Conservation (phyloP, 1,139 yeast genomes). For the Kodamaea plutei region DNA sequence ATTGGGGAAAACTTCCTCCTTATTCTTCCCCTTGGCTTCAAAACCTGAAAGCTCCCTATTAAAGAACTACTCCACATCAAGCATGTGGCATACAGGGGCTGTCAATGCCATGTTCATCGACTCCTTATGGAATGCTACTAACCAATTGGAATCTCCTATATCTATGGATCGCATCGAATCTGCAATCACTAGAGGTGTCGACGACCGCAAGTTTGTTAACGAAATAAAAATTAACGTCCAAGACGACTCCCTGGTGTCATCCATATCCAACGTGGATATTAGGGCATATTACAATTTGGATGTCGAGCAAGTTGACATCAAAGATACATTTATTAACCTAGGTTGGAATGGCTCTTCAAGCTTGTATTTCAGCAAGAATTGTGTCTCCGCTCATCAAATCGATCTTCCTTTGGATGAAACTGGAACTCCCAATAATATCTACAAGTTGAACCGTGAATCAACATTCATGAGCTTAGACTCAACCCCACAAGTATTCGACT, state of each 20-base stretch:
- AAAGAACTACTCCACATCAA: constrained; percentile 15
- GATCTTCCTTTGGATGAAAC: constrained; percentile 9
- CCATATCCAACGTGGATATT: constrained; percentile 14
- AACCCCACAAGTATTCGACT: constrained; percentile 22
- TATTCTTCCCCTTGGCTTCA: constrained; percentile 47
- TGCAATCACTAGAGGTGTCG: constrained; percentile 24
- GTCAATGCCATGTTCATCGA: constrained; percentile 29
- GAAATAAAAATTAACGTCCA: constrained; percentile 20
- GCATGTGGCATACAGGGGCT: constrained; percentile 43
- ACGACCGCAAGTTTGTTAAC: constrained; percentile 32
- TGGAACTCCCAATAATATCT: constrained; percentile 14
- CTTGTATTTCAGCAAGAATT: constrained; percentile 14
- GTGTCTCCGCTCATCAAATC: constrained; percentile 9
- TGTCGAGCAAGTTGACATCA: background rate
- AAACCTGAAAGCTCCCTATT: constrained; percentile 5
- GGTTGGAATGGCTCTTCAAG: constrained; percentile 5
- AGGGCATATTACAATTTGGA: constrained; percentile 10
- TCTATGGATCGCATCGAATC: constrained; percentile 34
- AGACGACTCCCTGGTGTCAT: too few species aligned
- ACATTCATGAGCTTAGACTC: constrained; percentile 24
- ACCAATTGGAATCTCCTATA: constrained; percentile 18
- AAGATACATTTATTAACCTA: too few species aligned
- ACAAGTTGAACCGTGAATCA: constrained; percentile 13
- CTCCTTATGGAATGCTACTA: constrained; percentile 38
- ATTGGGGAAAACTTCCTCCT: constrained; percentile 41